A percentile compares a stretch with the other conserved stretches of the same genome.
phyloP scores from a whole-genome alignment of 257 asterid species.

The Jacaranda mimosifolia region DNA sequence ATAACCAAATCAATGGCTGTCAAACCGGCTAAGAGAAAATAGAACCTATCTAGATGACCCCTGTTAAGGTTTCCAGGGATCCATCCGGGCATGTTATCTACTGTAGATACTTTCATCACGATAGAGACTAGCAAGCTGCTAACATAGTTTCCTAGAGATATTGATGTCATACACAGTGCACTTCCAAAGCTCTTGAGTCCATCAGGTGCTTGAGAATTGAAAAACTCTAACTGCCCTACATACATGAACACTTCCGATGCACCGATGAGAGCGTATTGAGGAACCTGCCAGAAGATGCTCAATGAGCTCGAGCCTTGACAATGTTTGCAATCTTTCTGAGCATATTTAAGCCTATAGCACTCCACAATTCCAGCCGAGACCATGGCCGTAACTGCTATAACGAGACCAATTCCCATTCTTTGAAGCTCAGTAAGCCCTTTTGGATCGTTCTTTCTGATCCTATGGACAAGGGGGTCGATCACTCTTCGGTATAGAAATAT shows the following conservation, averaged over 20 bases:
- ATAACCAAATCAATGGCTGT: conserved; percentile 72
- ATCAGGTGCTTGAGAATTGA: conserved; percentile 88
- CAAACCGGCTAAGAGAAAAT: conserved; percentile 79
- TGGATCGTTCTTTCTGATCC: conserved; percentile 43
- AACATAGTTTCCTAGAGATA: conserved; percentile 88
- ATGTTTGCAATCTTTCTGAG: conserved; percentile 60
- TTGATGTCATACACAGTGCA: conserved; percentile 94
- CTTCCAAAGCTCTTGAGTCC: conserved; percentile 96
- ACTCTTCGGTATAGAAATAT: conserved; percentile 81
- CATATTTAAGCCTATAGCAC: conserved; percentile 73
- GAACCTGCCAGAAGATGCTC: conserved; percentile 95
- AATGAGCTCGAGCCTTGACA: conserved; percentile 85
- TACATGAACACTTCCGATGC: conserved; percentile 97
- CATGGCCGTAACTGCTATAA: conserved; percentile 83
- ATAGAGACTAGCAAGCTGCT: conserved; percentile 83
- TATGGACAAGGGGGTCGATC: conserved; percentile 62
- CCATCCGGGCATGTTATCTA: conserved; percentile 88
- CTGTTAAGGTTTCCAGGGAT: conserved; percentile 83
- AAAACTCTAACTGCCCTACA: conserved; percentile 90
- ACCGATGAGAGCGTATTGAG: conserved; percentile 86
- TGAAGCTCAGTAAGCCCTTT: conserved; percentile 84
- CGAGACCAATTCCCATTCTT: conserved; percentile 93
- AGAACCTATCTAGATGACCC: conserved; percentile 86
- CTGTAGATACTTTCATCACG: conserved; percentile 78
- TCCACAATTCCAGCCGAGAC: conserved; percentile 83